These are phyloP conservation scores for Sporisorium scitamineum DNA, from an alignment of 1,284 basidiomycete genomes.

Conservation along the genomic window DNA sequence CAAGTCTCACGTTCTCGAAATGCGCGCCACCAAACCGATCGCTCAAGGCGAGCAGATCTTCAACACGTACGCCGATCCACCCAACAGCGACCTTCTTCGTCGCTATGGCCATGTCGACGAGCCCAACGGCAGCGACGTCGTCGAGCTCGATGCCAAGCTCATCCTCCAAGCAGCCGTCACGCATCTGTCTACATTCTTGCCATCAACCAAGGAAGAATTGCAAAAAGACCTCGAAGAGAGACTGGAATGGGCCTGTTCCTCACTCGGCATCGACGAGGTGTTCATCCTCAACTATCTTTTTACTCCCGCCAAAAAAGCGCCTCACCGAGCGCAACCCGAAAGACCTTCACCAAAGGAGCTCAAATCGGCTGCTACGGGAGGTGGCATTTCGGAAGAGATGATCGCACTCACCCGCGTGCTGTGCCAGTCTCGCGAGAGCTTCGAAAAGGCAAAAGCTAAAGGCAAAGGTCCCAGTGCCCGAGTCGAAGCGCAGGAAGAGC, in stretches of 20 bases:
- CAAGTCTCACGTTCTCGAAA: conserved; percentile 79
- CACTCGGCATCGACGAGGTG: conserved; percentile 62
- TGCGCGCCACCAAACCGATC: conserved; percentile 84
- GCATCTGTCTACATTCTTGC: conserved; percentile 12
- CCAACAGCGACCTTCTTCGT: conserved; percentile 92
- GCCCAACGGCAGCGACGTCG: conserved; percentile 87
- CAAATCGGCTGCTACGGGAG: conserved; percentile 70
- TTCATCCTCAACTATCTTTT: conserved; percentile 62
- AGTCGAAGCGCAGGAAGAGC: conserved; percentile 71
- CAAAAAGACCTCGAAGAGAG: conserved; percentile 38
- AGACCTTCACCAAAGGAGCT: conserved; percentile 37
- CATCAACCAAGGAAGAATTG: conserved; percentile 11
- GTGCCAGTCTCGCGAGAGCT: conserved; percentile 75
- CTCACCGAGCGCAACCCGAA: conserved; percentile 47
- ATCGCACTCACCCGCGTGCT: conserved; percentile 81
- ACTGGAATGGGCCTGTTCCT: conserved; percentile 59
- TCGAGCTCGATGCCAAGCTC: conserved; percentile 85
- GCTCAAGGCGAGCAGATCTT: conserved; percentile 84
- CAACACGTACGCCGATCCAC: conserved; percentile 95
- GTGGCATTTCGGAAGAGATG: conserved; percentile 76
- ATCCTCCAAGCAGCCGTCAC: conserved; percentile 72
- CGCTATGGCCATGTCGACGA: conserved; percentile 94
- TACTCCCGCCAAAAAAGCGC: conserved; percentile 42
- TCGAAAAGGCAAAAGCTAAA: conserved; percentile 76
- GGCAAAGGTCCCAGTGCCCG: conserved; percentile 83